Evolutionary conservation across 108 stramenopile species (phyloP).

Genomic region (Cyclostephanos tholiformis): DNA sequence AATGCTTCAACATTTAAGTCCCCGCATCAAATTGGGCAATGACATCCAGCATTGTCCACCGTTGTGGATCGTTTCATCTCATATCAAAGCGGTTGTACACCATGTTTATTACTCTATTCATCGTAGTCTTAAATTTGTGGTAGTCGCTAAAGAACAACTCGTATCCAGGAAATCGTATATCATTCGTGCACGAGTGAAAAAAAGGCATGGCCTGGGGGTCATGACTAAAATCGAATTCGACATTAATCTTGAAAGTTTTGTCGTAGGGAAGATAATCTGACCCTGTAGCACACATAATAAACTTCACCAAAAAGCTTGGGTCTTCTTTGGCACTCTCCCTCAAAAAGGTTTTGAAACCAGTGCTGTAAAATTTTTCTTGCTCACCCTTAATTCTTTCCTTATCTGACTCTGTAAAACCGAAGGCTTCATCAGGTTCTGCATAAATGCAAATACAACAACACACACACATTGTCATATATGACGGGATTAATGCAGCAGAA

Average conservation of each 20-base stretch:
- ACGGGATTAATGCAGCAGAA: background rate
- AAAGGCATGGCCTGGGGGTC: background rate
- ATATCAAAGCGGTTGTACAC: background rate
- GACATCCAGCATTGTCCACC: too few species aligned
- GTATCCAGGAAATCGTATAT: background rate
- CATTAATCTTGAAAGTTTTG: background rate
- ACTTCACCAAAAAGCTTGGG: background rate
- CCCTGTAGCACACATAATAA: conserved; percentile 5
- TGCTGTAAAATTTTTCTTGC: conserved; percentile 5
- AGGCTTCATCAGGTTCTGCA: background rate
- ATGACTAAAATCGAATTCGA: conserved; percentile 6
- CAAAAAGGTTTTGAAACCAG: conserved; percentile 6
- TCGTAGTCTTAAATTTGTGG: background rate
- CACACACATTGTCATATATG: background rate
- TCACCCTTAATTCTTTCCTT: background rate
- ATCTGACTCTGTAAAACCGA: background rate
- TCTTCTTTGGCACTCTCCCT: conserved; percentile 1
- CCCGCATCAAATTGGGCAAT: too few species aligned
- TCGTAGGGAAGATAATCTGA: conserved; percentile 7
- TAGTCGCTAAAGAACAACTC: background rate
- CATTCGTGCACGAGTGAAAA: background rate
- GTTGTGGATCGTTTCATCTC: too few species aligned
- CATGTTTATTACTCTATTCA: background rate
- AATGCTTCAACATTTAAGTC: too few species aligned
- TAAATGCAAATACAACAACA: background rate